These are phyloP conservation scores for Capsella rubella DNA, from an alignment of 441 rosid species.

Conservation along the genomic window DNA sequence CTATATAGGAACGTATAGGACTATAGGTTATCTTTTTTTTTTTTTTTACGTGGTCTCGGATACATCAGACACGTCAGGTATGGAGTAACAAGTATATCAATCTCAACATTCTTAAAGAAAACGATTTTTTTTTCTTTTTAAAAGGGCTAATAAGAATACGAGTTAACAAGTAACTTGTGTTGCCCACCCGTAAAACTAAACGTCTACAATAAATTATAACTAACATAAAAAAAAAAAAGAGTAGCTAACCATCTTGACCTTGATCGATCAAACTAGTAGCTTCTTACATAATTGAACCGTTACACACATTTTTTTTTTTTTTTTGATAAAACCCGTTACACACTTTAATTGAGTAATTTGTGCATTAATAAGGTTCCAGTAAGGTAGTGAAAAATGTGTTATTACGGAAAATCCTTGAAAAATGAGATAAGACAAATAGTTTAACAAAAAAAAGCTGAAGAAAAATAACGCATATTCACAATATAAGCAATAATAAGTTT, in stretches of 20 bases:
- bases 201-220: no score
- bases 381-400: neutral
- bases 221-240: neutral
- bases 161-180: neutral
- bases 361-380: neutral
- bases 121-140: no score
- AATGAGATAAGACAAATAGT: neutral
- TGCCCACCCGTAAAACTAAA: neutral
- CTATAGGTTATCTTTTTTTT: neutral
- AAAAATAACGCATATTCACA: neutral
- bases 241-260: neutral
- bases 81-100: neutral
- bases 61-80: neutral
- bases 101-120: no score
- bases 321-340: neutral
- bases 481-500: slow-evolving; percentile 6
- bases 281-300: neutral
- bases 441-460: neutral
- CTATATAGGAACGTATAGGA: neutral
- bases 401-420: neutral
- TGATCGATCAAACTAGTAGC: neutral
- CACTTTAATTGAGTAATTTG: neutral
- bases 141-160: no score
- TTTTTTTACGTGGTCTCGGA: neutral
- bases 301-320: neutral